Evolutionary conservation across 352 stramenopile species (phyloP), one percentile per base, ranked within the genome.

Genomic region (Phytophthora agathidicida): DNA sequence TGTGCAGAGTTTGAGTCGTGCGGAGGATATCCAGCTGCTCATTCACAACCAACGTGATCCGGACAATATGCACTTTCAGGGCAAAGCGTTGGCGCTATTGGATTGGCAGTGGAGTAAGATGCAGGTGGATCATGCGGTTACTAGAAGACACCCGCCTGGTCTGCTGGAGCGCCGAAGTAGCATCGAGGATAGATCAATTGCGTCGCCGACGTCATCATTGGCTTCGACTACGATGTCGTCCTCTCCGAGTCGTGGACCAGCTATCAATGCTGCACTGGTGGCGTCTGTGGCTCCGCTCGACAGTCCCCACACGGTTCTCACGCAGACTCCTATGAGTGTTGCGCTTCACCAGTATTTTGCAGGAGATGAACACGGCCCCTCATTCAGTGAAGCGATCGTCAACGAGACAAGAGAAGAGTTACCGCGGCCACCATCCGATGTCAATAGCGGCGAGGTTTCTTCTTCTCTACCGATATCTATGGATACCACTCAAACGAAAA

Each of bases 41-140:
- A 93, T 95, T 49, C 78, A 95, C 47, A 95, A 91, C 39, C 82
- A 82, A 32, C 80, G 82, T 1, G 86, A 95, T 55, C 80, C 83
- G 1, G 86, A 95, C 56, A 95, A 92, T 37, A 81, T 95, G 82
- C 86, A 95, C 47, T 95, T 95, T 50, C 86, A 95, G 39, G 86
- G 86, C 6, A 95, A 93, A 50, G 86, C 86, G 19, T 48, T 95
- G n/a, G 81, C 86, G n/a, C 33, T 95, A 33, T 31, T 95, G 20
- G 86, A 95, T 54, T 95, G 86, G 86, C 83, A 95, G 39, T 93
- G 83, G 83, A 71, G 53, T 9, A 91, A 91, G 31, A 77, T 71
- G 53, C 73, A 72, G 42, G 64, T 41, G 17, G 65, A 84, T 28
- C 60, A 71, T 43, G 36, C 22, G 8, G 41, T 17, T 42, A 39